These are phyloP conservation scores for Serendipita sp. DNA, from an alignment of 768 basidiomycete species.

Conservation along the genomic window DNA sequence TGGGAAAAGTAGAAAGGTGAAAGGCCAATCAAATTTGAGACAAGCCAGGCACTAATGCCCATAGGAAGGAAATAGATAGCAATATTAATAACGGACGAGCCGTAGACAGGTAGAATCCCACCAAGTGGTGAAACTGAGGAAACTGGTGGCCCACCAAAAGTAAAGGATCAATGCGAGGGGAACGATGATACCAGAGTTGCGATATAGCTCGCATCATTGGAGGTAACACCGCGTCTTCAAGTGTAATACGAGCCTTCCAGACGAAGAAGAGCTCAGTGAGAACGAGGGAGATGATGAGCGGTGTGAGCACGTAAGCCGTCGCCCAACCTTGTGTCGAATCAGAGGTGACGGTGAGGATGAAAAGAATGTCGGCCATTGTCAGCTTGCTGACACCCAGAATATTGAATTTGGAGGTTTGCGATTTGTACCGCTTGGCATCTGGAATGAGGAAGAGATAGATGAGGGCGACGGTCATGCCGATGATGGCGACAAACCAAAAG, in stretches of 20 bases:
- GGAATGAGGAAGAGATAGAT: conserved; percentile 23
- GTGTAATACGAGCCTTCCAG: conserved; percentile 24
- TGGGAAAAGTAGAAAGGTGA: conserved; percentile 20
- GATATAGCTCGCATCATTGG: conserved; percentile 16
- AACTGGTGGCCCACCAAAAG: neutral
- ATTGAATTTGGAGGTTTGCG: neutral
- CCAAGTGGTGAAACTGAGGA: neutral
- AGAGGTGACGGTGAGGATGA: conserved; percentile 27
- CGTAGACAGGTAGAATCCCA: neutral
- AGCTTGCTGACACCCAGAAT: neutral
- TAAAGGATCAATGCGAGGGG: neutral
- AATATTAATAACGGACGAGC: conserved; percentile 17
- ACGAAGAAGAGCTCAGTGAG: conserved; percentile 30
- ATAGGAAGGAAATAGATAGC: conserved; percentile 13
- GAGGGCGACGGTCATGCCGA: conserved; percentile 23
- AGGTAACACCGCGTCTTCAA: conserved; percentile 17
- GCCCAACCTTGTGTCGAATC: conserved; percentile 7
- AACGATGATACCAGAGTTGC: conserved; percentile 16
- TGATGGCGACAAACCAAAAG: conserved; percentile 33
- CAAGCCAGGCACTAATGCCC: conserved; percentile 22
- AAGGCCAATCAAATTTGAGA: conserved; percentile 24
- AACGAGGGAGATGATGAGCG: conserved; percentile 30
- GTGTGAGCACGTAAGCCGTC: conserved; percentile 24
- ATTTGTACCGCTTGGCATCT: neutral
- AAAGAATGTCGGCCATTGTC: conserved; percentile 23